A percentile compares a stretch with the other conserved stretches of the same genome.
phyloP scores from a whole-genome alignment of 768 basidiomycete genomes.

The Leccinum imitatum region DNA sequence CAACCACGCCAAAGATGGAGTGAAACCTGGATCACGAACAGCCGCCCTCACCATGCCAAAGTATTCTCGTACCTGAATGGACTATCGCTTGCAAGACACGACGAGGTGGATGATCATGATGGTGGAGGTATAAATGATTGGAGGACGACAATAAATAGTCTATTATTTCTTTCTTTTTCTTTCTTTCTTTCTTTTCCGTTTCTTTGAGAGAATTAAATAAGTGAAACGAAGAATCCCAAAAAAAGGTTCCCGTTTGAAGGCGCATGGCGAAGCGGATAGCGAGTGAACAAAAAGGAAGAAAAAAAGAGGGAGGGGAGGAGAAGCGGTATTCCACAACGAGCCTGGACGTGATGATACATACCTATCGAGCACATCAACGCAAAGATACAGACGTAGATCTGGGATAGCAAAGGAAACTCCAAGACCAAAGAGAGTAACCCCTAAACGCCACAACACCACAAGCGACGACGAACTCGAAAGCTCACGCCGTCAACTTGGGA shows the following conservation, averaged over 20 bases:
- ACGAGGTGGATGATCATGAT: not conserved
- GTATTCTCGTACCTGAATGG: not conserved
- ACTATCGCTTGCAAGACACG: not conserved
- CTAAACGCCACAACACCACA: not conserved
- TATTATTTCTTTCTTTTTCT: not conserved
- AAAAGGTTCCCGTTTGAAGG: not conserved
- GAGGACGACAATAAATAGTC: not conserved
- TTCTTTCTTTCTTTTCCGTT: not conserved
- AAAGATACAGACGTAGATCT: conserved; percentile 1
- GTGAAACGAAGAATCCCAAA: not conserved
- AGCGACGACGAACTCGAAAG: not conserved
- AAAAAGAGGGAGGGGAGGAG: no score
- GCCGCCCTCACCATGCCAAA: not conserved
- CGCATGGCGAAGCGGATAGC: not conserved
- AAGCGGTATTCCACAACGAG: not conserved
- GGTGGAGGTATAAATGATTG: no score
- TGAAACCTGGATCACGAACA: not conserved
- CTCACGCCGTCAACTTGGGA: conserved; percentile 66
- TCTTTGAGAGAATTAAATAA: not conserved
- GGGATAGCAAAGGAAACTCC: not conserved
- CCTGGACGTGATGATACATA: conserved; percentile 7
- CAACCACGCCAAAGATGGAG: conserved; percentile 6
- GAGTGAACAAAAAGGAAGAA: not conserved
- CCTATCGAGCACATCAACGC: conserved; percentile 6
- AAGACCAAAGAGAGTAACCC: not conserved